Evolutionary conservation across 805 yeast genomes (phyloP).

Genomic region (Lipomyces lipofer): DNA sequence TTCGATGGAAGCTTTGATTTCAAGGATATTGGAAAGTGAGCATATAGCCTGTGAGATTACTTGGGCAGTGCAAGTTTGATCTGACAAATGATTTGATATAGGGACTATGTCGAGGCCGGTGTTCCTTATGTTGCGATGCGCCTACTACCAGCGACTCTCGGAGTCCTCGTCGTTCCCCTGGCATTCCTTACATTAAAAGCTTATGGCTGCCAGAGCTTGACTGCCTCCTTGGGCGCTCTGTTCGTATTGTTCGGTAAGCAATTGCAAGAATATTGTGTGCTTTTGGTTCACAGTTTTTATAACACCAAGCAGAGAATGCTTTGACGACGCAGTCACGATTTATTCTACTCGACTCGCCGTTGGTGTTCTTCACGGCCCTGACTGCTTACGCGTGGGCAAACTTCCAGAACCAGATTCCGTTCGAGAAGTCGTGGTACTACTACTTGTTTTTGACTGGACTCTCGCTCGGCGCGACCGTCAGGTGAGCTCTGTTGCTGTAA

Average conservation of each 20-base stretch:
- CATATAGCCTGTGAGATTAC: no score
- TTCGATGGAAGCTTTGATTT: constrained; percentile 52
- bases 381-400: constrained; percentile 54
- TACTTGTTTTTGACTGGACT: constrained; percentile 50
- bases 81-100: constrained; percentile 2
- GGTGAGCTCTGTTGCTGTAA: constrained; percentile 1
- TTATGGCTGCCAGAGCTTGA: constrained; percentile 52
- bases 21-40: constrained; percentile 46
- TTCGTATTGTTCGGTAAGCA: constrained; percentile 51
- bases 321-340: constrained; percentile 61
- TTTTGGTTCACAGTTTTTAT: background rate
- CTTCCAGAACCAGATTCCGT: constrained; percentile 49
- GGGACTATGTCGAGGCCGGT: constrained; percentile 41
- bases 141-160: constrained; percentile 55
- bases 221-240: constrained; percentile 53
- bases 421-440: constrained; percentile 54
- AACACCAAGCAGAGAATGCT: constrained; percentile 48
- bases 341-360: constrained; percentile 49
- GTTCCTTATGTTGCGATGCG: constrained; percentile 60
- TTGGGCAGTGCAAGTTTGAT: background rate
- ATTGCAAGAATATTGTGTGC: no score
- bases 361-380: constrained; percentile 47
- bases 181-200: constrained; percentile 57
- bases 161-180: constrained; percentile 54
- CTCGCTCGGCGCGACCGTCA: constrained; percentile 53